Percentiles rank a stretch among this genome's conserved stretches.
phyloP scores from a whole-genome alignment of 1,284 basidiomycete genomes.

The Pisolithus thermaeus region DNA sequence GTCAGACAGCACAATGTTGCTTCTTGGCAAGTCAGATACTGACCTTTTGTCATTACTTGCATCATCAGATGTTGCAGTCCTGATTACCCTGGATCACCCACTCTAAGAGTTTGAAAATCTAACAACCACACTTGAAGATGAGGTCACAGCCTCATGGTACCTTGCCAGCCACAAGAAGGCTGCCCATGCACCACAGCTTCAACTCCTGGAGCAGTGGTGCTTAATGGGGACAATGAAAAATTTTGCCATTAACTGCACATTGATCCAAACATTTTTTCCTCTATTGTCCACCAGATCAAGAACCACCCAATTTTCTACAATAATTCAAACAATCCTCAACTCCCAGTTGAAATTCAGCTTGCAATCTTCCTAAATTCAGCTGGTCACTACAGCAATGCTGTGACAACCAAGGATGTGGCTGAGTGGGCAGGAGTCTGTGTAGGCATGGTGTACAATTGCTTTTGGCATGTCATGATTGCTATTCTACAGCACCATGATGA shows the following conservation, averaged over 20 bases:
- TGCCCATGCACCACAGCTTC: slow-evolving; percentile 3
- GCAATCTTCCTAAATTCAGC: slow-evolving; percentile 24
- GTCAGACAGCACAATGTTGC: too few species aligned
- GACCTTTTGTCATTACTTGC: too few species aligned
- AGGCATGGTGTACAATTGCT: slow-evolving; percentile 2
- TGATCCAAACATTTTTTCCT: slow-evolving; percentile 5
- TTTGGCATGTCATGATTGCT: not conserved
- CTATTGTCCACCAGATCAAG: slow-evolving; percentile 6
- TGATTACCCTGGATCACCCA: too few species aligned
- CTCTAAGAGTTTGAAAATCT: too few species aligned
- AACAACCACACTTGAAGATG: not conserved
- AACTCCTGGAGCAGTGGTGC: not conserved
- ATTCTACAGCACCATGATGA: not conserved
- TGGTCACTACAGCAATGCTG: slow-evolving; percentile 33
- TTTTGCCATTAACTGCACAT: slow-evolving; percentile 3
- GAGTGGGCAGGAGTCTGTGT: slow-evolving; percentile 19
- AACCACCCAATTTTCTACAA: slow-evolving; percentile 20
- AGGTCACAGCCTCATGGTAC: not conserved
- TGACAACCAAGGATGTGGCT: slow-evolving; percentile 28
- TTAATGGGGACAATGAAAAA: not conserved
- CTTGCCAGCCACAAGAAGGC: not conserved
- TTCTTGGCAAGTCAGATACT: too few species aligned
- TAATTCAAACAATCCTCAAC: slow-evolving; percentile 24
- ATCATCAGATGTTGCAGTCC: too few species aligned
- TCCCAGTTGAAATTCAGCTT: slow-evolving; percentile 32